These are phyloP conservation scores for Simplicillium sp. DNA, from an alignment of 2,329 filamentous ascomycete genomes.

Conservation along the genomic window DNA sequence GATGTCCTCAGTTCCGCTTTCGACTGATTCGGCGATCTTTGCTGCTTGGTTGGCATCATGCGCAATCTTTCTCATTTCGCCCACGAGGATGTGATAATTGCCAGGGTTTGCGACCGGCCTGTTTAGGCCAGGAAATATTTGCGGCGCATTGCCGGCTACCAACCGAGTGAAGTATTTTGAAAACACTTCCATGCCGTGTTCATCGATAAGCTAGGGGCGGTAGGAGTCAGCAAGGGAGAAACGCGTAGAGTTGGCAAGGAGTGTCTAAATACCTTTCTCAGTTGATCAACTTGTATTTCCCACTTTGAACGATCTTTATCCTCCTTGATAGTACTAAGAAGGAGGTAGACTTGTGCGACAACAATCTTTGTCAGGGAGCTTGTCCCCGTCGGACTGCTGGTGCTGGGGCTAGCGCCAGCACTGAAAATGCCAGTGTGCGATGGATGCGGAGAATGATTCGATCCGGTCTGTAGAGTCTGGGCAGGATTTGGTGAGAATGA, in stretches of 20 bases:
- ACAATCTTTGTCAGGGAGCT: slow-evolving; percentile 82
- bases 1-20: slow-evolving; percentile 81
- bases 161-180: slow-evolving; percentile 91
- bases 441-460: slow-evolving; percentile 45
- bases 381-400: slow-evolving; percentile 51
- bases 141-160: slow-evolving; percentile 79
- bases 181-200: slow-evolving; percentile 98
- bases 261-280: slow-evolving; percentile 63
- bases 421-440: slow-evolving; percentile 47
- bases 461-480: slow-evolving; percentile 47
- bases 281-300: slow-evolving; percentile 83
- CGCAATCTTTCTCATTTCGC: slow-evolving; percentile 79
- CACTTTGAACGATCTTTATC: slow-evolving; percentile 86
- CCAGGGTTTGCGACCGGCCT: slow-evolving; percentile 66
- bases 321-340: slow-evolving; percentile 90
- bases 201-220: slow-evolving; percentile 69
- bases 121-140: slow-evolving; percentile 77
- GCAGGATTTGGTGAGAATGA: slow-evolving; percentile 55
- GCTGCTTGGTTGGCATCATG: slow-evolving; percentile 72
- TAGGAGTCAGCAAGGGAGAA: slow-evolving; percentile 10
- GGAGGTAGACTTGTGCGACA: slow-evolving; percentile 87
- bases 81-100: slow-evolving; percentile 73
- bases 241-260: background rate
- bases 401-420: slow-evolving; percentile 52
- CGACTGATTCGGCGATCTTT: slow-evolving; percentile 89